These are phyloP conservation scores for Russula sp. DNA, from an alignment of 768 basidiomycete genomes.

Conservation along the genomic window DNA sequence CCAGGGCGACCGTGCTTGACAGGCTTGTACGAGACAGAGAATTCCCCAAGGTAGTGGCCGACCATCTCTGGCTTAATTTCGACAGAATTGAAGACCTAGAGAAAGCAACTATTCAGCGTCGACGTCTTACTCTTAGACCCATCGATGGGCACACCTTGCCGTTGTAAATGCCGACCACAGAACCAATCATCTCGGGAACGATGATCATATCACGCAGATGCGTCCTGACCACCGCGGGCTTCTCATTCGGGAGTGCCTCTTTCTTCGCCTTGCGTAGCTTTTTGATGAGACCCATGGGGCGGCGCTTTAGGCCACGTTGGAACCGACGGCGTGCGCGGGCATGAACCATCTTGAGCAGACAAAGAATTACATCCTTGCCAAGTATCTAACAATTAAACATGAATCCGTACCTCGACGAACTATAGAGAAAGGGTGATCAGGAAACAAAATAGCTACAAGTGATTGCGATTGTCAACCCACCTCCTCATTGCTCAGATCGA, in stretches of 20 bases:
- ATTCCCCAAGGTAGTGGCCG: constrained; percentile 98
- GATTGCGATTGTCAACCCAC: constrained; percentile 47
- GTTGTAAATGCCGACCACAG: constrained; percentile 97
- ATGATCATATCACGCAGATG: constrained; percentile 99
- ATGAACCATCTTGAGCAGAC: constrained; percentile 71
- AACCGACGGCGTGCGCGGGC: constrained; percentile 98
- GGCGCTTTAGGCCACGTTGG: constrained; percentile 97
- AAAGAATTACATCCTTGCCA: constrained; percentile 6
- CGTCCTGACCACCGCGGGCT: constrained; percentile 98
- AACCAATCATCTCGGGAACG: constrained; percentile 99
- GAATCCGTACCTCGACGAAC: constrained; percentile 72
- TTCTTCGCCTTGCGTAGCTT: constrained; percentile 99
- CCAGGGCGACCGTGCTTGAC: constrained; percentile 99
- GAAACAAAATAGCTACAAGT: background rate
- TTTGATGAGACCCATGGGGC: constrained; percentile 98
- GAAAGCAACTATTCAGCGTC: background rate
- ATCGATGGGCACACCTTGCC: constrained; percentile 64
- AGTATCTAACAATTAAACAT: background rate
- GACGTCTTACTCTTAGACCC: background rate
- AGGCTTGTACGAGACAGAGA: constrained; percentile 95
- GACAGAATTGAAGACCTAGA: constrained; percentile 86
- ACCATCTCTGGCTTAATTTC: constrained; percentile 99
- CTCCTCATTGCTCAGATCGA: constrained; percentile 94
- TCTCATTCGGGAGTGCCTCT: constrained; percentile 98
- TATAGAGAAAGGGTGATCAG: constrained; percentile 35